Evolutionary conservation across 768 basidiomycete species (phyloP), one percentile per base, ranked within the genome.

Genomic region (Zangia roseola): DNA sequence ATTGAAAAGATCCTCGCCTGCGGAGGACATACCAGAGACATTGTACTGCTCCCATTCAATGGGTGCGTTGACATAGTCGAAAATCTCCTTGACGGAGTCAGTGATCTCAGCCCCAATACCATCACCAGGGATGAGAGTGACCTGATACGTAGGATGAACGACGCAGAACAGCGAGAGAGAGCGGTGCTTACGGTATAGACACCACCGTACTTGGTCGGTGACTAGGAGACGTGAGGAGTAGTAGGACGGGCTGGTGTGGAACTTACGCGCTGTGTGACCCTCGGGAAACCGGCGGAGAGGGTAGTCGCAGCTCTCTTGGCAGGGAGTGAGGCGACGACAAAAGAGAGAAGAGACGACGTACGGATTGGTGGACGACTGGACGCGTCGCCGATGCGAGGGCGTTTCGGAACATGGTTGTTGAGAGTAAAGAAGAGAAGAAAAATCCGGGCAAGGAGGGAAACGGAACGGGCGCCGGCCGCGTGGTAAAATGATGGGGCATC

Each of bases 11-110:
- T 84, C 89, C 69, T 97, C 97, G 58, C 94, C 94, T 40, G 89
- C 78, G 33, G 89, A 90, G 31, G 94, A 95, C 79, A 94, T 84
- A 50, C 97, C 97, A 34, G 94, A 95, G 55, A 99, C 94, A 64
- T 97, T 82, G 74, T 94, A 97, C 69, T 97, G 94, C 64, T 97
- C 94, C 91, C 92, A 97, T 68, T 97, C 92, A 72, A 99, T 95
- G 69, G 97, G 97, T 26, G 94, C 97, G 65, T 98, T 99, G 67
- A 93, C 83, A 58, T 91, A 80, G 69, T 95, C 92, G 65, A 99
- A 99, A 66, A 99, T 94, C 72, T 98, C 94, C 74, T 99, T 98
- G 58, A 99, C 94, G 2, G 93, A 94, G 72, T 95, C 91, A 51
- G 95, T 92, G 65, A 99, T 92, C 74, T 99, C 97, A 62, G 83